Percentiles rank a stretch among this genome's conserved stretches.
Conservation (phyloP, 2,329 filamentous ascomycete genomes). For the Claviceps sp. region DNA sequence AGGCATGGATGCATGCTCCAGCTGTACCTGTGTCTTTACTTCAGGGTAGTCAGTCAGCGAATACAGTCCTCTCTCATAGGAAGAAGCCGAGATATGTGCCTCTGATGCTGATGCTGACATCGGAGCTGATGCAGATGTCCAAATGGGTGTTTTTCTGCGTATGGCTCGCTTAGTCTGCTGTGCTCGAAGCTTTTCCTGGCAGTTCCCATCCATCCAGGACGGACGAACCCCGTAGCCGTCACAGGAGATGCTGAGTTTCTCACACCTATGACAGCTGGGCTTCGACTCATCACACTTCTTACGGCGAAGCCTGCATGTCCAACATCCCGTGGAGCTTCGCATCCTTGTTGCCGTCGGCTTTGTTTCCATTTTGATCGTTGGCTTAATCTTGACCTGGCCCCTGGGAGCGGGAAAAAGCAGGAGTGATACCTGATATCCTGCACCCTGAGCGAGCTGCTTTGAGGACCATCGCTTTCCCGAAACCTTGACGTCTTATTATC, state of each 20-base stretch:
- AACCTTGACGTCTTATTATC: too few species aligned
- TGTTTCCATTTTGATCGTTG: neutral
- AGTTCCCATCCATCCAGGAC: neutral
- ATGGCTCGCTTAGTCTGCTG: neutral
- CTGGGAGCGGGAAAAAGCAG: too few species aligned
- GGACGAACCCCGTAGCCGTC: neutral
- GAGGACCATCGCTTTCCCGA: too few species aligned
- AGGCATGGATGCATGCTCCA: neutral
- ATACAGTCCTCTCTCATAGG: too few species aligned
- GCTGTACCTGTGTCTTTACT: neutral
- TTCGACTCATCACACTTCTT: neutral
- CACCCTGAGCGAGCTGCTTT: too few species aligned
- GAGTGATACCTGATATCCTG: too few species aligned
- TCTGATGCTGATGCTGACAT: neutral
- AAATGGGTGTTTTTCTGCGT: neutral
- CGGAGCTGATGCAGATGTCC: neutral
- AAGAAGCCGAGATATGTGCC: neutral
- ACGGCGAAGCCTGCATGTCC: neutral
- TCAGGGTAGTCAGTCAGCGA: neutral
- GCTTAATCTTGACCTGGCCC: too few species aligned
- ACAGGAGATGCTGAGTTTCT: neutral
- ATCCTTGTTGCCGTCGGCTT: neutral
- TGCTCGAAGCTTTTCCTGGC: neutral
- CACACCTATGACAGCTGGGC: neutral
- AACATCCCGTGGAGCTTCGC: neutral